A percentile compares a stretch with the other conserved stretches of the same genome.
Evolutionary conservation across 768 basidiomycete species (phyloP).

Genomic region (Leccinum fibrillosum): DNA sequence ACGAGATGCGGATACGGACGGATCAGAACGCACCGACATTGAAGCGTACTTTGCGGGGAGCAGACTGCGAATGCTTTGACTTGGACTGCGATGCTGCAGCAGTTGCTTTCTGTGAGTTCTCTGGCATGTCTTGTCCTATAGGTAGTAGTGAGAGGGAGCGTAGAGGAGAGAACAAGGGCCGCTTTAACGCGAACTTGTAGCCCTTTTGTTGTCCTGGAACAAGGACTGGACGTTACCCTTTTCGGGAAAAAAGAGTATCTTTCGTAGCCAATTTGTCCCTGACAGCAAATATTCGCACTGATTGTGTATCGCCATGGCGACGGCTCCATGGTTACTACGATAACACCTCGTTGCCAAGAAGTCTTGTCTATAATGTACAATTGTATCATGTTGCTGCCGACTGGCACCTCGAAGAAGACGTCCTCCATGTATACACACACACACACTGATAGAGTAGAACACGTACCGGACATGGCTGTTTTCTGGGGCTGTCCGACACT

Average conservation of each 20-base stretch:
- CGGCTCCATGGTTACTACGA: neutral
- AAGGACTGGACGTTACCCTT: conserved; percentile 7
- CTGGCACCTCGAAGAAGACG: neutral
- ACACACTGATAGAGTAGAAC: too few species aligned
- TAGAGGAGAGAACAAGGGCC: conserved; percentile 14
- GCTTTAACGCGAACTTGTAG: conserved; percentile 5
- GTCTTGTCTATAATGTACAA: too few species aligned
- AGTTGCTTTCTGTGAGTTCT: conserved; percentile 16
- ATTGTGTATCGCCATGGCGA: neutral
- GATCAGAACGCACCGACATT: conserved; percentile 61
- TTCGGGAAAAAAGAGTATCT: neutral
- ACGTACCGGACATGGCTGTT: neutral
- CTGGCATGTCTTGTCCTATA: conserved; percentile 24
- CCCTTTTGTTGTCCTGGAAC: conserved; percentile 22
- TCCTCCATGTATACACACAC: neutral
- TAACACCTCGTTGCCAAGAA: neutral
- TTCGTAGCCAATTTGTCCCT: neutral
- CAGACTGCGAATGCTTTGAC: conserved; percentile 48
- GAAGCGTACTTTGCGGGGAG: conserved; percentile 84
- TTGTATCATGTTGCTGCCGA: too few species aligned
- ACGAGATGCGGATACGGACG: neutral
- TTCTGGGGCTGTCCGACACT: neutral
- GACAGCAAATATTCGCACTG: neutral
- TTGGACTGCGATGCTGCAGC: conserved; percentile 27
- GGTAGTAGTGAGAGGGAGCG: neutral